A percentile compares a stretch with the other conserved stretches of the same genome.
phyloP scores from a whole-genome alignment of 352 stramenopile species.

The Peronospora destructor region DNA sequence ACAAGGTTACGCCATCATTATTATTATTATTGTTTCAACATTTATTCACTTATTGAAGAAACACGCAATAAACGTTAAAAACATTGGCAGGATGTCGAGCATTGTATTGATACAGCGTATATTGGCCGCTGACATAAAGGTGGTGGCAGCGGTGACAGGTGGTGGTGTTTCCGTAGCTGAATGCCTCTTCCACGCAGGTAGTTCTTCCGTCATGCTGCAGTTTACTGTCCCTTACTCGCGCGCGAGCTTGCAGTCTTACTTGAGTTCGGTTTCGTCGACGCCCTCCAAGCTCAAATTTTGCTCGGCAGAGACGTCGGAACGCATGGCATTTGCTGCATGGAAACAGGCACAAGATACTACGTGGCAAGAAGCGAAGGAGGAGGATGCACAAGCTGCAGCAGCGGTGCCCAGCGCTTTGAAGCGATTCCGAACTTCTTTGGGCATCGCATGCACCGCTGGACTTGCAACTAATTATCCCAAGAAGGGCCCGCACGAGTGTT shows the following conservation, averaged over 20 bases:
- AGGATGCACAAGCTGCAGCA: constrained; percentile 13
- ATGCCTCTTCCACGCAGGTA: constrained; percentile 46
- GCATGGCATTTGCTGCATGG: constrained; percentile 58
- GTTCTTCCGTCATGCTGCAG: constrained; percentile 66
- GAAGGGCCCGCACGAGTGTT: constrained; percentile 56
- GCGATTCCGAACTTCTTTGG: constrained; percentile 37
- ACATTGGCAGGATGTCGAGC: background rate
- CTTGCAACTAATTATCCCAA: constrained; percentile 59
- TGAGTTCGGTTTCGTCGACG: constrained; percentile 20
- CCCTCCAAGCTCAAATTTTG: constrained; percentile 36
- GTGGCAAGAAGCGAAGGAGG: constrained; percentile 26
- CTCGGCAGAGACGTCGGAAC: constrained; percentile 48
- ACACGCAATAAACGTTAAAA: background rate
- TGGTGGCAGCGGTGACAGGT: constrained; percentile 49
- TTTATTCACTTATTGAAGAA: too few relatives aligned
- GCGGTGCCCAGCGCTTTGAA: constrained; percentile 24
- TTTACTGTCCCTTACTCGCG: constrained; percentile 64
- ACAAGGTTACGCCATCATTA: too few relatives aligned
- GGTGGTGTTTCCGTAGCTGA: constrained; percentile 40
- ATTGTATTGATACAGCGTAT: constrained; percentile 37
- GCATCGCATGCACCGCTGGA: constrained; percentile 67
- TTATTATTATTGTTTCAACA: too few relatives aligned
- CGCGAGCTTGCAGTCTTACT: constrained; percentile 46
- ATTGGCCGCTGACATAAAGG: constrained; percentile 45
- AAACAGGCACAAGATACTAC: constrained; percentile 36